These are phyloP conservation scores for Saccharomyces jurei DNA, from an alignment of 805 yeast species.

Conservation along the genomic window DNA sequence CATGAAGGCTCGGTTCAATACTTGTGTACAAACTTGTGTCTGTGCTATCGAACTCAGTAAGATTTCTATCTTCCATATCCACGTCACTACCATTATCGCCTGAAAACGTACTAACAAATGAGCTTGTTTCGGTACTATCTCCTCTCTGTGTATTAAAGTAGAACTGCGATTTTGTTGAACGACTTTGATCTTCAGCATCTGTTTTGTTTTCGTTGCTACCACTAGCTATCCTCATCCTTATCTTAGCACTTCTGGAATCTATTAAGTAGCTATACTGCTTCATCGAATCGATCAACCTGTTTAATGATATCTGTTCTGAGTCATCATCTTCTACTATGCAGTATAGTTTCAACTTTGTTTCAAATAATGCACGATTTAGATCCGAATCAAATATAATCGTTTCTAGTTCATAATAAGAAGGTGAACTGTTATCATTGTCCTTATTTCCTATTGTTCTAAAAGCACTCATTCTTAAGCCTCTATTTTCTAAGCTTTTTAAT, in stretches of 20 bases:
- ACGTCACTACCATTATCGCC: conserved; percentile 20
- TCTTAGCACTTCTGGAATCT: conserved; percentile 5
- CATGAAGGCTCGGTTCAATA: conserved; percentile 6
- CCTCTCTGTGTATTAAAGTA: neutral
- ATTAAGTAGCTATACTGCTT: conserved; percentile 16
- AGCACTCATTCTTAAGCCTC: conserved; percentile 77
- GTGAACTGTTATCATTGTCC: conserved; percentile 2
- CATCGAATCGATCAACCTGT: conserved; percentile 19
- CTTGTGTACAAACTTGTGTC: conserved; percentile 22
- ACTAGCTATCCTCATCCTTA: neutral
- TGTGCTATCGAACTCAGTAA: conserved; percentile 20
- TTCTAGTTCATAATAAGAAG: conserved; percentile 19
- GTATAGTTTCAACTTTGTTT: conserved; percentile 6
- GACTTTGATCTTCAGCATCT: neutral
- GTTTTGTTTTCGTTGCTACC: neutral
- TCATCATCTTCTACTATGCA: conserved; percentile 5
- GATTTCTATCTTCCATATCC: conserved; percentile 18
- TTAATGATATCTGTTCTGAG: conserved; percentile 9
- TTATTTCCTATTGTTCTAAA: conserved; percentile 60
- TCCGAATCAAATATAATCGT: conserved; percentile 15
- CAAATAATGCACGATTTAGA: conserved; percentile 11
- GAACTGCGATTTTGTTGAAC: neutral
- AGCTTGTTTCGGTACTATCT: conserved; percentile 9
- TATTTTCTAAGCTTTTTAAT: conserved; percentile 50
- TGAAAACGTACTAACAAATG: conserved; percentile 12